Base-by-base conservation (phyloP, 2,329 filamentous ascomycete species). In the Fusarium pseudoanthophilum region DNA sequence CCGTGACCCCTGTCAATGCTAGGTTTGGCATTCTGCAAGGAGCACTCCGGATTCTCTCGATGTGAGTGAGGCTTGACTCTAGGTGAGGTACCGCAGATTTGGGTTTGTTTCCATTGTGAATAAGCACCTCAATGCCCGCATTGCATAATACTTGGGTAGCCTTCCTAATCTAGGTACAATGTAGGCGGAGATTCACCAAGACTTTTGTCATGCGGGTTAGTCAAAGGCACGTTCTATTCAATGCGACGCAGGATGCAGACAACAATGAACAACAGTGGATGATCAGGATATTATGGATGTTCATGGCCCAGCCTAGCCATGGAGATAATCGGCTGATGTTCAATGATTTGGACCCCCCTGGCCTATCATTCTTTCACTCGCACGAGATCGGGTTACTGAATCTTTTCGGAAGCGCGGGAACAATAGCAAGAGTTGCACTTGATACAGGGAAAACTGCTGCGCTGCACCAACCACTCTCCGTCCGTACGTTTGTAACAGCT, bases 11-110 rank as follows among this genome's bases (percentile, higher is more conserved):
- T 69, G 70, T 70, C 74, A 28, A 24, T 67, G 61, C 51, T 34
- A 34, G 32, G 32, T 59, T 48, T 66, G 20, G 37, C 61, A 53
- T 66, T 46, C 64, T 69, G 57, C 72, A 73, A 76, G 72, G 74
- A 71, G 64, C 63, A 61, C 74, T 77, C 68, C 65, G 67, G 71
- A 74, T 68, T 72, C 72, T 61, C 61, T 76, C 62, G 53, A 58
- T 53, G 34, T 48, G 67, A 61, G 37, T 48, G 67, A 61, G 52
- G 58, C 61, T 72, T 64, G 46, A 48, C 63, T 46, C 26, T 51
- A 32, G 32, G 32, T 34, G 32, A 36, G 26, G 32, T 39, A 49
- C 36, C 32, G 30, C n/a, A 34, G 28, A 30, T 26, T 42, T 56
- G 48, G 26, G 56, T 24, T 37, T 37, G 24, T 64, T 46, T 46